Conservation (phyloP, 2,329 filamentous ascomycete genomes). For the Penicillium sp. region DNA sequence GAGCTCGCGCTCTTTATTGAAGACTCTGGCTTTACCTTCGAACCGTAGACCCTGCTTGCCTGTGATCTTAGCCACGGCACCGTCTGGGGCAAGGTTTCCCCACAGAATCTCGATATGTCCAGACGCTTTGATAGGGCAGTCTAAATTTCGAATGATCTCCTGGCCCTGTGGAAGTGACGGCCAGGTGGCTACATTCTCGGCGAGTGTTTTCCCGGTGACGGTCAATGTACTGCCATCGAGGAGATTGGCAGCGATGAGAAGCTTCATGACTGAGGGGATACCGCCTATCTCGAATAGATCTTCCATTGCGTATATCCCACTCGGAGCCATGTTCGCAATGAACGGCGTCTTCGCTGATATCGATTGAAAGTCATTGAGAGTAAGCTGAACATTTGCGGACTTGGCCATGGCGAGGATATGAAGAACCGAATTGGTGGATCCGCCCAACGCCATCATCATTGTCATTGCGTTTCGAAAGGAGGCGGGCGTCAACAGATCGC, state of each 20-base stretch:
- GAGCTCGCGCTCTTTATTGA: constrained; percentile 82
- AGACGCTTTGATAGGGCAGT: constrained; percentile 81
- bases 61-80: constrained; percentile 94
- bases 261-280: constrained; percentile 82
- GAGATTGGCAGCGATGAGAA: constrained; percentile 75
- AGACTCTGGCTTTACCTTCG: constrained; percentile 79
- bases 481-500: constrained; percentile 77
- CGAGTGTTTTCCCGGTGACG: constrained; percentile 82
- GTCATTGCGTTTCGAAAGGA: constrained; percentile 89
- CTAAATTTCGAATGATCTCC: constrained; percentile 78
- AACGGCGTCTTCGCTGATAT: constrained; percentile 83
- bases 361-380: constrained; percentile 80
- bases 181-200: constrained; percentile 77
- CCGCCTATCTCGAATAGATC: constrained; percentile 87
- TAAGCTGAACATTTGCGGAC: constrained; percentile 77
- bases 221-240: constrained; percentile 80
- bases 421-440: constrained; percentile 85
- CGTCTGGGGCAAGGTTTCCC: constrained; percentile 86
- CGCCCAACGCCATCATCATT: constrained; percentile 89
- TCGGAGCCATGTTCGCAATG: constrained; percentile 83
- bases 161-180: constrained; percentile 79
- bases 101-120: constrained; percentile 88
- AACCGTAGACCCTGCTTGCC: constrained; percentile 90
- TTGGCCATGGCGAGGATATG: constrained; percentile 91
- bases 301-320: constrained; percentile 83